Conservation (phyloP, 768 basidiomycete species). For the Galerina sulciceps region DNA sequence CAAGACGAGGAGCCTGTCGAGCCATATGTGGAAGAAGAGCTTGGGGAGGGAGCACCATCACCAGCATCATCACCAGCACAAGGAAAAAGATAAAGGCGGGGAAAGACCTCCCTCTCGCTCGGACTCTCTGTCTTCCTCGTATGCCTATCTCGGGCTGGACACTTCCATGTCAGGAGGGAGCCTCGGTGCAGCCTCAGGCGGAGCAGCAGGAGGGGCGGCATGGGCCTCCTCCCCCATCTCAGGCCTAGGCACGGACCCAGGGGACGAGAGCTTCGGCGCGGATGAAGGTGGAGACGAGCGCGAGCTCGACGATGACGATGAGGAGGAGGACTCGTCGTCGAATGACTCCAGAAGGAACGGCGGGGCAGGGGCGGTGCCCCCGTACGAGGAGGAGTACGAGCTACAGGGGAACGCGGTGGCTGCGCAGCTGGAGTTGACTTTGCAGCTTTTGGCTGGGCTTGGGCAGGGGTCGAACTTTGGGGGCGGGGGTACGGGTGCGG, state of each 20-base stretch:
- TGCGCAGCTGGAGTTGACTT: slow-evolving; percentile 80
- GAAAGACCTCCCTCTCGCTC: no score
- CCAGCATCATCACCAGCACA: no score
- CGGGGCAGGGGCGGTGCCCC: slow-evolving; percentile 45
- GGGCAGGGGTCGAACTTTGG: neutral
- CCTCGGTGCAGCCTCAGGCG: no score
- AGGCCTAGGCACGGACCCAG: neutral
- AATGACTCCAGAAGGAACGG: slow-evolving; percentile 27
- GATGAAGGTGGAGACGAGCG: slow-evolving; percentile 4
- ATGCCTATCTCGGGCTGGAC: slow-evolving; percentile 21
- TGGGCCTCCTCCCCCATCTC: no score
- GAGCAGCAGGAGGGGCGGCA: neutral
- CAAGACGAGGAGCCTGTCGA: slow-evolving; percentile 24
- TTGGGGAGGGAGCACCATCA: no score
- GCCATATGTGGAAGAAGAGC: slow-evolving; percentile 18
- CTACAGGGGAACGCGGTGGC: slow-evolving; percentile 70
- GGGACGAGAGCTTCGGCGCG: neutral
- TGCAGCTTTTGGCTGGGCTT: slow-evolving; percentile 45
- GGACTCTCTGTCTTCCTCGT: slow-evolving; percentile 9
- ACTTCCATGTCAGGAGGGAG: slow-evolving; percentile 4
- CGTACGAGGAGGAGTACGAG: slow-evolving; percentile 58
- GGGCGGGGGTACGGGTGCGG: no score
- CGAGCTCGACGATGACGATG: slow-evolving; percentile 42
- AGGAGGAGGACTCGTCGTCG: slow-evolving; percentile 41
- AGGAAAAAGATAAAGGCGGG: no score